Conservation (phyloP, 2,329 filamentous ascomycete genomes). For the Eurotiales sp. region DNA sequence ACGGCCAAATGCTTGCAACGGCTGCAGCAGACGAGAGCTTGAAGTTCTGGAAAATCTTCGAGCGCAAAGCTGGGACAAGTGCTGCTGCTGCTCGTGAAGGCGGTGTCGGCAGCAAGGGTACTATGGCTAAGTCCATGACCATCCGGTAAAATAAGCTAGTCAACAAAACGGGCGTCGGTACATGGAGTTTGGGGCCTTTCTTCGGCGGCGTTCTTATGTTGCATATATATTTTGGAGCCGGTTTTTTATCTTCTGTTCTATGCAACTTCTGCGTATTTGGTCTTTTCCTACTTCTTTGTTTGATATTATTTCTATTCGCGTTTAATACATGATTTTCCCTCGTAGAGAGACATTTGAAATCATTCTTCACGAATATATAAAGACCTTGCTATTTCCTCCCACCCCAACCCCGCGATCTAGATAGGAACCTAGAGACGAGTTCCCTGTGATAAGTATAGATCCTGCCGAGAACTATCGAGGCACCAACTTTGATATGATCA, state of each 20-base stretch:
- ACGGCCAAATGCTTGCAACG: constrained; percentile 96
- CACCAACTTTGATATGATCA: too few relatives aligned
- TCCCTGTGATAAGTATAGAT: too few relatives aligned
- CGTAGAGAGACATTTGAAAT: background rate
- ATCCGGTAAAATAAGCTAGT: constrained; percentile 60
- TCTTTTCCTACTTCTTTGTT: background rate
- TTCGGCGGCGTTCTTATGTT: background rate
- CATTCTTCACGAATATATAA: background rate
- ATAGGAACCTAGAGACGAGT: too few relatives aligned
- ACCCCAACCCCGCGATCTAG: too few relatives aligned
- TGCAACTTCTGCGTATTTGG: background rate
- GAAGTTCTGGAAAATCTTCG: constrained; percentile 99
- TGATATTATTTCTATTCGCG: constrained; percentile 1
- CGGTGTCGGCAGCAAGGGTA: constrained; percentile 70
- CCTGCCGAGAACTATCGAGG: too few relatives aligned
- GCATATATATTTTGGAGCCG: background rate
- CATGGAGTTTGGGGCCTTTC: background rate
- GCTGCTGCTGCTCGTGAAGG: constrained; percentile 61
- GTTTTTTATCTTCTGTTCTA: background rate
- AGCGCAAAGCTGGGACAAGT: constrained; percentile 84
- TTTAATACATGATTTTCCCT: constrained; percentile 3
- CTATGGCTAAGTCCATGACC: constrained; percentile 93
- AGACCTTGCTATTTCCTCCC: too few relatives aligned
- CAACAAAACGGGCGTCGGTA: background rate
- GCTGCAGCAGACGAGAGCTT: constrained; percentile 93